Percentiles rank a stretch among this genome's conserved stretches.
Conservation (phyloP, 1,284 basidiomycete genomes). For the Trametes versicolor region DNA sequence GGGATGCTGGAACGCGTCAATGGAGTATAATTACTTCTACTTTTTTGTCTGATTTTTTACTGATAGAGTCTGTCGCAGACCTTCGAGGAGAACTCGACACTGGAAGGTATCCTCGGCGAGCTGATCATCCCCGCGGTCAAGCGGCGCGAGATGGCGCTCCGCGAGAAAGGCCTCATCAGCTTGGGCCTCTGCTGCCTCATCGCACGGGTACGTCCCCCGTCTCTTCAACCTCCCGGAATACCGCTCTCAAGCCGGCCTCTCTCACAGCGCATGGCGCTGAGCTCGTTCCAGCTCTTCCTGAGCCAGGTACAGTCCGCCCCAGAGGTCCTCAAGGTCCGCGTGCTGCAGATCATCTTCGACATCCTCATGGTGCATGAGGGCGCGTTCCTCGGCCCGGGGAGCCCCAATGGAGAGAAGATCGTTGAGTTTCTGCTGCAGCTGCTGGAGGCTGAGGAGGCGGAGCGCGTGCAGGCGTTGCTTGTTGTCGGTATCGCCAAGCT, state of each 20-base stretch:
- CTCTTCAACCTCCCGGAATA: background rate
- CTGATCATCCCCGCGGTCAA: conserved; percentile 92
- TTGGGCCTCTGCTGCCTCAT: conserved; percentile 94
- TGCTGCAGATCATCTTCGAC: conserved; percentile 92
- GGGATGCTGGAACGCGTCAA: conserved; percentile 93
- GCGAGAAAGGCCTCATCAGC: conserved; percentile 88
- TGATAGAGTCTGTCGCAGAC: conserved; percentile 56
- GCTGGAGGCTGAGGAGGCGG: conserved; percentile 79
- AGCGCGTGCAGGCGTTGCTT: conserved; percentile 82
- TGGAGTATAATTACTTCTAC: conserved; percentile 58
- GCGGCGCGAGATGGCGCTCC: conserved; percentile 84
- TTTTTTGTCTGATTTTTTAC: conserved; percentile 2
- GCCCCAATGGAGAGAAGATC: conserved; percentile 69
- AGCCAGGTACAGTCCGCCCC: conserved; percentile 85
- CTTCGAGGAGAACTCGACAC: conserved; percentile 93
- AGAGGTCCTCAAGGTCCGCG: conserved; percentile 81
- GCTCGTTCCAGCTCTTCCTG: conserved; percentile 92
- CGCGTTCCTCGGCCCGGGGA: conserved; percentile 71
- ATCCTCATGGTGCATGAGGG: conserved; percentile 90
- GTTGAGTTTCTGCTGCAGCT: conserved; percentile 81
- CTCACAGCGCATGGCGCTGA: conserved; percentile 84
- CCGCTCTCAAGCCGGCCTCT: conserved; percentile 9
- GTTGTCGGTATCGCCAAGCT: conserved; percentile 92
- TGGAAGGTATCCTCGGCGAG: conserved; percentile 91
- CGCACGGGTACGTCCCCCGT: conserved; percentile 62